phyloP scores from a whole-genome alignment of 768 basidiomycete genomes.

The Calvatia gigantea region DNA sequence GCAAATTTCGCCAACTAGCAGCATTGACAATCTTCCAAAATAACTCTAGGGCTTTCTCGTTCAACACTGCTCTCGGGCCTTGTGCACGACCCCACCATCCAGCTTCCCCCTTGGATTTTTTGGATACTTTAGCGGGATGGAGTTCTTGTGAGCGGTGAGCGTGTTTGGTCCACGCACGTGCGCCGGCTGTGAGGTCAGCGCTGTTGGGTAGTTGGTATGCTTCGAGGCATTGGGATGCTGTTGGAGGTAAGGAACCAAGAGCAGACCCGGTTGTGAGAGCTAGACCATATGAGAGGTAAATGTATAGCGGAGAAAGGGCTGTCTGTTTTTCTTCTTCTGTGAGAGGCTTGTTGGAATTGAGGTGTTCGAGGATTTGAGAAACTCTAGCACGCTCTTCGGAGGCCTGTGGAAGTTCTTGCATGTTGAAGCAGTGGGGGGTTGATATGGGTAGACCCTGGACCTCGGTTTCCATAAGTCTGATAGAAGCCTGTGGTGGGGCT shows the following conservation, averaged over 20 bases:
- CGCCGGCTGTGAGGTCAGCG: constrained; percentile 51
- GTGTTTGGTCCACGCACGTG: constrained; percentile 68
- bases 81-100: constrained; percentile 63
- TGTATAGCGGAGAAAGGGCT: constrained; percentile 30
- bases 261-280: constrained; percentile 63
- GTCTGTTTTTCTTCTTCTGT: background rate
- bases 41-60: constrained; percentile 45
- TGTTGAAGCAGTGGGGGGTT: constrained; percentile 37
- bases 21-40: constrained; percentile 51
- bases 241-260: constrained; percentile 46
- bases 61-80: constrained; percentile 50
- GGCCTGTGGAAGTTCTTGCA: constrained; percentile 42
- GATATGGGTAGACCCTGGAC: background rate
- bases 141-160: constrained; percentile 45
- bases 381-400: constrained; percentile 32
- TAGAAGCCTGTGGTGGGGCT: background rate
- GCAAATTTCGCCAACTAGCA: constrained; percentile 61
- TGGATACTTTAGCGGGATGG: constrained; percentile 3
- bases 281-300: constrained; percentile 46
- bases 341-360: background rate
- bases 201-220: constrained; percentile 51
- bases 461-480: background rate
- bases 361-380: constrained; percentile 15
- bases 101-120: constrained; percentile 18
- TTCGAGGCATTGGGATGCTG: constrained; percentile 41